Base-by-base conservation (phyloP, 257 asterid species). In the Solanum bulbocastanum region DNA sequence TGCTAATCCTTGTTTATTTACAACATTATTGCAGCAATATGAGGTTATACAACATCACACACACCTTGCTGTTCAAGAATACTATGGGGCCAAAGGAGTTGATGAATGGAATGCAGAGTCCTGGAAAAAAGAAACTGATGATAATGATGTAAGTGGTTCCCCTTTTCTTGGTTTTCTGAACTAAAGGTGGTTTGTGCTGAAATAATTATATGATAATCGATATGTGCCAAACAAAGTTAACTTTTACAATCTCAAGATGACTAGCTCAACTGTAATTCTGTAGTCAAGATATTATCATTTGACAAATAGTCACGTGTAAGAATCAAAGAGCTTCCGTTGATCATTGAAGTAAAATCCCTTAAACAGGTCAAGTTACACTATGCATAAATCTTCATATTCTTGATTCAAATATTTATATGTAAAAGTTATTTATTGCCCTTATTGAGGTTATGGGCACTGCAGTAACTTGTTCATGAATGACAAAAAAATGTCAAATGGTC, bases 51-150 rank as follows among this genome's bases (percentile, higher is more conserved):
- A 89, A 88, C 84, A 87, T 15, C 94, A 85, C 69, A 91, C 98
- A 4, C 91, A 90, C 87, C 97, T 96, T 91, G 78, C 37, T 23
- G 99, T 95, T 87, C 95, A 88, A 83, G 94, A 93, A 87, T 93
- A 92, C 90, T 96, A 87, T 87, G 99, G 99, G 75, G 94, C 95
- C 84, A 93, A 87, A 88, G 97, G 98, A 76, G 91, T 95, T 74
- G 98, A 96, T 89, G 91, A 65, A 14, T 96, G 99, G 99, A 87
- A 91, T 86, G 87, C 56, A 56, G 83, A 90, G 87, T 85, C 69
- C 10, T 96, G 98, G 98, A 92, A 92, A 88, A 93, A 89, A 87
- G 95, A 92, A 91, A 87, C 90, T 89, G 88, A 87, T 58, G 92
- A 92, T 33, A 87, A 92, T 86, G 95, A 96, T 94, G 98, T 95